Evolutionary conservation across 495 filamentous ascomycete species (phyloP), one percentile per base, ranked within the genome.

Genomic region (Penicillium pulvis): DNA sequence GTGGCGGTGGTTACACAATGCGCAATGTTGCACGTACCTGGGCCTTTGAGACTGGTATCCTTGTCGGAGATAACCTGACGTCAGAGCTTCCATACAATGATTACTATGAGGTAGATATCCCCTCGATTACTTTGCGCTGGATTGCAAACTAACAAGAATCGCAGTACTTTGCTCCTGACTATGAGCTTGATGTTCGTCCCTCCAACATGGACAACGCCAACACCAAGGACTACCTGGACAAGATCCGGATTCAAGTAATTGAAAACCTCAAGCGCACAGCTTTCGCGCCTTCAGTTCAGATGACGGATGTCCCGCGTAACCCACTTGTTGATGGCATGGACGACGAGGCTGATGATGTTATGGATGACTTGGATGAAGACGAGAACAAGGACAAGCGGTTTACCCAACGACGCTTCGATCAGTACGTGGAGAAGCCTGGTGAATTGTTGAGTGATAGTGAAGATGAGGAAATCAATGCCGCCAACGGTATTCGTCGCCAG

Each of bases 131-230:
- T 2, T 47, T 8, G 16, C n/a, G 10, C 4, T 9, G 44, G 26
- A 17, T 7, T 35, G 12, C 2, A 36, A 65, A 47, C 61, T 72
- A 39, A 59, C 58, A 55, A 61, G 1, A 2, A 39, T n/a, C 45
- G 20, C 51, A 97, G 90, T 98, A 99, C 67, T 99, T 97, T 66
- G 93, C 89, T 8, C 94, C 94, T 1, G 94, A 99, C 66, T 99
- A 94, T 69, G 90, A 96, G 70, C 84, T 99, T 28, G 89, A 98
- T 66, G 94, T 99, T 17, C 89, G 92, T 14, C 84, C 94, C 10
- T 96, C 92, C 4, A 99, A 99, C 62, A 99, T 98, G 94, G 94
- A 99, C 70, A 99, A 99, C 64, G 91, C 93, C 17, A 99, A 99
- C 69, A 92, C 90, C 31, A 82, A 79, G 58, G 94, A 98, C 64